Evolutionary conservation across 2,329 filamentous ascomycete genomes (phyloP).

Genomic region (Xylaria digitata): DNA sequence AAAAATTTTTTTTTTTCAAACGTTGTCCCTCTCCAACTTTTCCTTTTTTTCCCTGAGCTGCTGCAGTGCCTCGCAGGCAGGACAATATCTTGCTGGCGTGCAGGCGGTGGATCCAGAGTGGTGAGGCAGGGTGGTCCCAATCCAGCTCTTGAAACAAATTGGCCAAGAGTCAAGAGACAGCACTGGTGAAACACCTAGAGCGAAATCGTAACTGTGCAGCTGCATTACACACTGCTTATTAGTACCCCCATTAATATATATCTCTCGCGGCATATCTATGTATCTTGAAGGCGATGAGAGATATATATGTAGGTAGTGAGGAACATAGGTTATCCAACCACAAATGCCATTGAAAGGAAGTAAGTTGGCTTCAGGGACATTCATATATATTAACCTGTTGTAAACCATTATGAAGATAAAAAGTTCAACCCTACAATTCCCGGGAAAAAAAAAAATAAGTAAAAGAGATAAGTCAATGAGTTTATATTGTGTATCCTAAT

Average conservation of each 20-base stretch:
- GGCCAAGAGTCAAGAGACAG: conserved; percentile 18
- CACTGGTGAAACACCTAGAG: conserved; percentile 22
- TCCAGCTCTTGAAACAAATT: conserved; percentile 31
- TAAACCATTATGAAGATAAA: no score
- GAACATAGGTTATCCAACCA: background rate
- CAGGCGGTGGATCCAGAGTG: background rate
- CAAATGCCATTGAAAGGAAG: no score
- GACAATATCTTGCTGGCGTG: background rate
- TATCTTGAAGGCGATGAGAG: background rate
- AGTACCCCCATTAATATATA: conserved; percentile 1
- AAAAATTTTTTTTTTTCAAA: no score
- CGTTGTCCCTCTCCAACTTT: background rate
- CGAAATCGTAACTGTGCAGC: conserved; percentile 5
- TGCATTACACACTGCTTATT: conserved; percentile 15
- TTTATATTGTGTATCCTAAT: background rate
- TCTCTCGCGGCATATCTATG: background rate
- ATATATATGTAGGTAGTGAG: background rate
- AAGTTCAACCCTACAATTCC: no score
- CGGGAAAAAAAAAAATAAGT: no score
- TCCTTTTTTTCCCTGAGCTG: background rate
- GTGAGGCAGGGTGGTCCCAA: conserved; percentile 25
- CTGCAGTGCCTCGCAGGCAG: background rate
- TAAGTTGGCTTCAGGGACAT: no score
- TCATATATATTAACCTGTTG: no score
- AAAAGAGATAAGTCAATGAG: no score